These are phyloP conservation scores for Phlegmacium glaucopus DNA, from an alignment of 768 basidiomycete genomes.

Conservation along the genomic window DNA sequence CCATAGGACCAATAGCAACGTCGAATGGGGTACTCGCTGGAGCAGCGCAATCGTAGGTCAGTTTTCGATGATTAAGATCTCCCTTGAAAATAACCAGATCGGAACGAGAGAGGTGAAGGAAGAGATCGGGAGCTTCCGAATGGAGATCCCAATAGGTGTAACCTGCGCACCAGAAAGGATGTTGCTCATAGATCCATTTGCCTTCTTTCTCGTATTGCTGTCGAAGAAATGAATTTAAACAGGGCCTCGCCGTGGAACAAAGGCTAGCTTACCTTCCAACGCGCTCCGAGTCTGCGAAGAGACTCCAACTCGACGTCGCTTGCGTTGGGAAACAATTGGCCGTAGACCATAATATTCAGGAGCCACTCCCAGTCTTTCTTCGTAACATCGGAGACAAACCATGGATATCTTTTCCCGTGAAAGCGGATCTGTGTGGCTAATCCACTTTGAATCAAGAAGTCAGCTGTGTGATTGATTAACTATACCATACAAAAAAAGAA, in stretches of 20 bases:
- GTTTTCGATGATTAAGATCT: slow-evolving; percentile 88
- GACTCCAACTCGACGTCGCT: slow-evolving; percentile 79
- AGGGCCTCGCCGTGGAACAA: neutral
- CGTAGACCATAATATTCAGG: slow-evolving; percentile 83
- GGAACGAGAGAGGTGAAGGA: slow-evolving; percentile 85
- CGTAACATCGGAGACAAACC: slow-evolving; percentile 94
- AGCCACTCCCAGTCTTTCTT: slow-evolving; percentile 95
- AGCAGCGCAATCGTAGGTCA: slow-evolving; percentile 84
- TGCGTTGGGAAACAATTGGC: slow-evolving; percentile 86
- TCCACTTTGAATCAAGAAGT: slow-evolving; percentile 90
- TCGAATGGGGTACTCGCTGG: slow-evolving; percentile 87
- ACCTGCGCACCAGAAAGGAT: slow-evolving; percentile 95
- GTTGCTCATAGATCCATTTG: slow-evolving; percentile 92
- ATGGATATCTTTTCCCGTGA: slow-evolving; percentile 94
- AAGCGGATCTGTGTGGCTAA: slow-evolving; percentile 82
- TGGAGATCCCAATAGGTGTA: slow-evolving; percentile 91
- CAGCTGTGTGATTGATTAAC: slow-evolving; percentile 48
- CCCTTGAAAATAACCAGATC: slow-evolving; percentile 96
- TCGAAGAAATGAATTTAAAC: slow-evolving; percentile 2
- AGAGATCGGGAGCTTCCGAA: slow-evolving; percentile 83
- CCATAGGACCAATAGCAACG: slow-evolving; percentile 90
- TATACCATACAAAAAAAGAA: neutral
- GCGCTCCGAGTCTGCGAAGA: slow-evolving; percentile 68
- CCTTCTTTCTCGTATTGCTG: slow-evolving; percentile 91
- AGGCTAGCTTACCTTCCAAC: slow-evolving; percentile 74